Percentiles rank a stretch among this genome's conserved stretches.
These are phyloP conservation scores for Tuctoria greenei DNA, from an alignment of 176 grass and related monocot species.

Conservation along the genomic window DNA sequence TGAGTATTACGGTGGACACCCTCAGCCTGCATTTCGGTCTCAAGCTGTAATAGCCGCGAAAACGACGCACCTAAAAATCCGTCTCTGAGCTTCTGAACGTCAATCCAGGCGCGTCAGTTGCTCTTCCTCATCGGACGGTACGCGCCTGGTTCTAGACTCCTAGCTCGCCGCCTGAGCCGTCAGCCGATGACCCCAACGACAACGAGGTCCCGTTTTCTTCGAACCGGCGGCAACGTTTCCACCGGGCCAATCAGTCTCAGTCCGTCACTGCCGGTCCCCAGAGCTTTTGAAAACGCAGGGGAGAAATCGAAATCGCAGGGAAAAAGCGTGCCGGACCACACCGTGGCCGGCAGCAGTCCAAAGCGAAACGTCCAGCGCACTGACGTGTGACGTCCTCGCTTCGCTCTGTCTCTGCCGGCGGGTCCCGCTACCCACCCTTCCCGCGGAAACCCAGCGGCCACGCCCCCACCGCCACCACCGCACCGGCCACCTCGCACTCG, in stretches of 20 bases:
- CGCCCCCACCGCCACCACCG: neutral
- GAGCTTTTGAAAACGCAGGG: neutral
- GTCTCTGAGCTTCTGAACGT: too few relatives aligned
- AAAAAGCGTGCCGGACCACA: neutral
- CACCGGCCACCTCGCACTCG: conserved; percentile 12
- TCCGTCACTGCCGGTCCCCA: neutral
- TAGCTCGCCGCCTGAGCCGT: too few relatives aligned
- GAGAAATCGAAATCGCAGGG: neutral
- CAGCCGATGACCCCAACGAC: too few relatives aligned
- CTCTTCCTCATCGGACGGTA: neutral
- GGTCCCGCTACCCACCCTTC: conserved; percentile 24
- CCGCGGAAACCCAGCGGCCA: conserved; percentile 13
- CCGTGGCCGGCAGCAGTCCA: neutral
- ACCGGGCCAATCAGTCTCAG: neutral
- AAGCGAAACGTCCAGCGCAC: conserved; percentile 44
- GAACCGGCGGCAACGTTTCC: neutral
- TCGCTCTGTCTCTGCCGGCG: neutral
- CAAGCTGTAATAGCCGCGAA: neutral
- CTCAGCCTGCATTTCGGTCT: neutral
- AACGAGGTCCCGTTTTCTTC: neutral
- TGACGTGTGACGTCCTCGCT: conserved; percentile 19
- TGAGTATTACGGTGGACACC: neutral
- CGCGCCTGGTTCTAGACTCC: too few relatives aligned
- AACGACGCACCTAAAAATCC: neutral
- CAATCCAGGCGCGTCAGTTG: neutral